phyloP scores from a whole-genome alignment of 2,329 filamentous ascomycete species.

The Sporothrix euskadiensis region DNA sequence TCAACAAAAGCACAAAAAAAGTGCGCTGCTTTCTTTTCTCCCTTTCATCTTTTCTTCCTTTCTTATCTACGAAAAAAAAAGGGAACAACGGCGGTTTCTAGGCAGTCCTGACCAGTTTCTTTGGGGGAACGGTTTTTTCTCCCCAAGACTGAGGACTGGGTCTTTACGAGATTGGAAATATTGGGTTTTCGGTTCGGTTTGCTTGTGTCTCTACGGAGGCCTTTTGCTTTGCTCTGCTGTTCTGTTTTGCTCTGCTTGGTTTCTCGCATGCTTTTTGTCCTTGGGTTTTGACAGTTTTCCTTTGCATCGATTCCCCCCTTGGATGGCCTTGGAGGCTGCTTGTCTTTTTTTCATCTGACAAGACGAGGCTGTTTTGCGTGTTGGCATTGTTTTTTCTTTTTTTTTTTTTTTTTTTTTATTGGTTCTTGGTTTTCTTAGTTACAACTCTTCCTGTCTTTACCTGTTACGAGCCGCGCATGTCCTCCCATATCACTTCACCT shows the following conservation, averaged over 20 bases:
- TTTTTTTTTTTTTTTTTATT: background rate
- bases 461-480: conserved; percentile 10
- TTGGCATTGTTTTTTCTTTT: background rate
- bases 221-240: background rate
- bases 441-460: background rate
- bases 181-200: conserved; percentile 15
- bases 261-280: background rate
- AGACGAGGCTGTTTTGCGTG: conserved; percentile 10
- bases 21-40: background rate
- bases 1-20: background rate
- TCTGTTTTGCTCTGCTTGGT: background rate
- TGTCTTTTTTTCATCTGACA: background rate
- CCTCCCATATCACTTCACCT: background rate
- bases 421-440: background rate
- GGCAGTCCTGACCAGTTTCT: background rate
- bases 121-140: background rate
- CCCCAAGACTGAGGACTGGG: background rate
- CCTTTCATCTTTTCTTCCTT: background rate
- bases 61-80: background rate
- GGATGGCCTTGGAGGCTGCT: background rate
- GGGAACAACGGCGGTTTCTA: conserved; percentile 10
- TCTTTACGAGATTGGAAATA: conserved; percentile 15
- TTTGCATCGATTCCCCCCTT: conserved; percentile 21
- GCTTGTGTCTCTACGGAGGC: background rate
- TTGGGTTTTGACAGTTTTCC: conserved; percentile 6